A percentile compares a stretch with the other conserved stretches of the same genome.
Conservation (phyloP, 2,329 filamentous ascomycete genomes). For the Penicillium sp. region DNA sequence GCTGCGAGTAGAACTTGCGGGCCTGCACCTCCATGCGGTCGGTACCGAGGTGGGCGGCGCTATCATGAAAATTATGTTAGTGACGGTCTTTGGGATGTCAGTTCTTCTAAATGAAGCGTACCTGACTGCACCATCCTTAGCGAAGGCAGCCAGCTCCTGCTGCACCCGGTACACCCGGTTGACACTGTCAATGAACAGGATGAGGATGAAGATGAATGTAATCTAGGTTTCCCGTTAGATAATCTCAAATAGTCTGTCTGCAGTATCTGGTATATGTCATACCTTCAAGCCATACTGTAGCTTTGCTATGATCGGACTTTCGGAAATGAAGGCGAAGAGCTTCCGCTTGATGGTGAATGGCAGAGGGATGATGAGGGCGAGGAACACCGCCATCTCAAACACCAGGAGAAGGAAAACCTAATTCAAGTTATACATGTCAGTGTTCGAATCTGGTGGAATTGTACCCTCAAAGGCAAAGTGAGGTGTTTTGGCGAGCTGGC, state of each 20-base stretch:
- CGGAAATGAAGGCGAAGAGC: slow-evolving; percentile 95
- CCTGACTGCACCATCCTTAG: slow-evolving; percentile 65
- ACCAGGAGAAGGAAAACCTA: slow-evolving; percentile 58
- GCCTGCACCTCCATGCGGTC: slow-evolving; percentile 98
- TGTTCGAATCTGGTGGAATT: not conserved
- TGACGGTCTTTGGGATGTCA: not conserved
- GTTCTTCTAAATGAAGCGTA: slow-evolving; percentile 45
- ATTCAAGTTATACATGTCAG: slow-evolving; percentile 19
- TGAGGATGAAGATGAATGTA: slow-evolving; percentile 97
- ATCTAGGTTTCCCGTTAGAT: slow-evolving; percentile 61
- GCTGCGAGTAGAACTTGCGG: slow-evolving; percentile 99
- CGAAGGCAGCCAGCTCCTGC: slow-evolving; percentile 77
- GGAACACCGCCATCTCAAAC: slow-evolving; percentile 58
- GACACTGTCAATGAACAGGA: slow-evolving; percentile 97
- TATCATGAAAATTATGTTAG: slow-evolving; percentile 42
- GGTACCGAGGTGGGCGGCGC: slow-evolving; percentile 78
- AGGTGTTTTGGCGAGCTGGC: slow-evolving; percentile 13
- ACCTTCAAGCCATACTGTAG: slow-evolving; percentile 96
- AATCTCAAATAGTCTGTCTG: not conserved
- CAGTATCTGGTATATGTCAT: slow-evolving; percentile 21
- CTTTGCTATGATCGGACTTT: slow-evolving; percentile 83
- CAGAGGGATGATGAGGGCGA: slow-evolving; percentile 71
- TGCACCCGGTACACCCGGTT: slow-evolving; percentile 96
- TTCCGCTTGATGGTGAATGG: slow-evolving; percentile 85
- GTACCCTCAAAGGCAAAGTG: not conserved